Evolutionary conservation across 495 filamentous ascomycete genomes (phyloP).

Genomic region (Penicillium cosmopolitanum): DNA sequence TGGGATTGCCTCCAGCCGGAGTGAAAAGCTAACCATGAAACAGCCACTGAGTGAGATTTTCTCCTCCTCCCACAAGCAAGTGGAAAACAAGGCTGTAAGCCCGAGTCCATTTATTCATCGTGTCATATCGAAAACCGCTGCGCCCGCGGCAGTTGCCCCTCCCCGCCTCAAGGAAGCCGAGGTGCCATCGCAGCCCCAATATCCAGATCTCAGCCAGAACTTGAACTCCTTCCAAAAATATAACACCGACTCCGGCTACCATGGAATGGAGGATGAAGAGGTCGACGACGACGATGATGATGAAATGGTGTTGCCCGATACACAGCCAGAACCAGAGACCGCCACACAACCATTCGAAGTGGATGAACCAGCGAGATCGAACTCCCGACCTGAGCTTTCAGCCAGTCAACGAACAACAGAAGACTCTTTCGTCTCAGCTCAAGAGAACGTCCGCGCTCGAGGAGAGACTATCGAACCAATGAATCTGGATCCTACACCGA

Average conservation of each 20-base stretch:
- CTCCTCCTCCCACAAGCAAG: slow-evolving; percentile 52
- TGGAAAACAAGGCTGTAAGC: slow-evolving; percentile 37
- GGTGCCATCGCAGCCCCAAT: slow-evolving; percentile 31
- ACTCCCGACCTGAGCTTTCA: slow-evolving; percentile 29
- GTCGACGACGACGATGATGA: slow-evolving; percentile 55
- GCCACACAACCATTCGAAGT: slow-evolving; percentile 41
- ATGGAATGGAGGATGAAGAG: slow-evolving; percentile 67
- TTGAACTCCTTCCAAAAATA: slow-evolving; percentile 46
- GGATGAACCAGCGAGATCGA: slow-evolving; percentile 39
- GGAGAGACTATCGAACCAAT: slow-evolving; percentile 43
- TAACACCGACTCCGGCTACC: slow-evolving; percentile 77
- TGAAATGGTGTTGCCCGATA: slow-evolving; percentile 38
- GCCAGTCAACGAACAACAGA: slow-evolving; percentile 57
- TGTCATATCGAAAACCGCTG: slow-evolving; percentile 37
- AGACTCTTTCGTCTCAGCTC: slow-evolving; percentile 69
- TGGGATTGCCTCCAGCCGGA: slow-evolving; percentile 1
- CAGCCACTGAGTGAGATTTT: slow-evolving; percentile 88
- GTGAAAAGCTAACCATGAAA: slow-evolving; percentile 23
- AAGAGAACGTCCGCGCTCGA: slow-evolving; percentile 57
- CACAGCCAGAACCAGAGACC: slow-evolving; percentile 38
- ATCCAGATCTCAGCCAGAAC: slow-evolving; percentile 40
- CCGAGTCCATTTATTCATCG: slow-evolving; percentile 41
- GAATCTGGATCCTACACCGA: slow-evolving; percentile 30
- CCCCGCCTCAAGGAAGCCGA: slow-evolving; percentile 29
- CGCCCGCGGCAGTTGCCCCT: slow-evolving; percentile 19